A percentile compares a stretch with the other conserved stretches of the same genome.
Evolutionary conservation across 768 basidiomycete genomes (phyloP).

Genomic region (Butyriboletus loyo): DNA sequence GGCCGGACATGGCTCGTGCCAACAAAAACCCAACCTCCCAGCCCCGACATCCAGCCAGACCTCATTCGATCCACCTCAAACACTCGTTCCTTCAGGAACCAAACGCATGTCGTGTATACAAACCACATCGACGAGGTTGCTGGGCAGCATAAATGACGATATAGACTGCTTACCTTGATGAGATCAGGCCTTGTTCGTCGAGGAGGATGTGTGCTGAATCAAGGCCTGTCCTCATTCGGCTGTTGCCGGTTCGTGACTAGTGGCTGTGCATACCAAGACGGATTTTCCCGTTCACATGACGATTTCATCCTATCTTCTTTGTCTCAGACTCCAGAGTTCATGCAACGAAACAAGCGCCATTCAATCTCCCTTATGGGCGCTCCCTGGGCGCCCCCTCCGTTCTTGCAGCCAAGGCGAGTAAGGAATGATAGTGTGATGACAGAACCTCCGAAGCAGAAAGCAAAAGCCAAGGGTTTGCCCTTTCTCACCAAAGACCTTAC

Average conservation of each 20-base stretch:
- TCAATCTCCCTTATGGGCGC: too few relatives aligned
- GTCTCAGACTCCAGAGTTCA: too few relatives aligned
- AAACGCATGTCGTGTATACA: background rate
- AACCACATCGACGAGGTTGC: background rate
- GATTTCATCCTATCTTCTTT: too few relatives aligned
- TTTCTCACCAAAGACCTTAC: too few relatives aligned
- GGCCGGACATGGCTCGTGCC: background rate
- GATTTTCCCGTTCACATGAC: too few relatives aligned
- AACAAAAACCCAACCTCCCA: background rate
- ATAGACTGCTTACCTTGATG: conserved; percentile 26
- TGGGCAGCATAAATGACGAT: background rate
- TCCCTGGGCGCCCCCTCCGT: too few relatives aligned
- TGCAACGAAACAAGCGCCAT: too few relatives aligned
- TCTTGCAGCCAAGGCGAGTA: background rate
- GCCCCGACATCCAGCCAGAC: conserved; percentile 19
- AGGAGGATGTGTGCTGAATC: conserved; percentile 4
- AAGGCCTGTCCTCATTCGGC: conserved; percentile 10
- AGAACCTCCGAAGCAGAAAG: too few relatives aligned
- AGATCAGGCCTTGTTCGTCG: conserved; percentile 27
- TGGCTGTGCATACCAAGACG: conserved; percentile 23
- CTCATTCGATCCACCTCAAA: conserved; percentile 20
- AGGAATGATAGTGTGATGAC: background rate
- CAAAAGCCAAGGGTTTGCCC: too few relatives aligned
- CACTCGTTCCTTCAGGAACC: background rate
- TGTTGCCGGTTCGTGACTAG: conserved; percentile 18